These are phyloP conservation scores for Thermoascus crustaceus DNA, from an alignment of 2,329 filamentous ascomycete species.

Conservation along the genomic window DNA sequence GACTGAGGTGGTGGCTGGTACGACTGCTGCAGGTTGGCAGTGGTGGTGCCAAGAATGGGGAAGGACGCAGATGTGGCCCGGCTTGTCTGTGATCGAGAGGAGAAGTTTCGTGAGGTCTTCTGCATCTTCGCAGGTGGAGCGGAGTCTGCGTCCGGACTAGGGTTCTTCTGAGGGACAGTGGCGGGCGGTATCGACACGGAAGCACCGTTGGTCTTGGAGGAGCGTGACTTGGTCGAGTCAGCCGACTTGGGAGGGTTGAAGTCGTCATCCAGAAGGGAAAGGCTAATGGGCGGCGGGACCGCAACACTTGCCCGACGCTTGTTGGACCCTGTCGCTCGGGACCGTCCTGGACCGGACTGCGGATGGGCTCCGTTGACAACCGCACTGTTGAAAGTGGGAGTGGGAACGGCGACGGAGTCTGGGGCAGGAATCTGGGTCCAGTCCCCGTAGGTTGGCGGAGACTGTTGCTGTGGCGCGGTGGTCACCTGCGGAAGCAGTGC, in stretches of 20 bases:
- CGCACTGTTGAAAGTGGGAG: constrained; percentile 14
- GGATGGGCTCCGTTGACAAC: constrained; percentile 22
- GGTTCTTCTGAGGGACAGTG: constrained; percentile 19
- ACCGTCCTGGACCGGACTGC: constrained; percentile 47
- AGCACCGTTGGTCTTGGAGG: constrained; percentile 17
- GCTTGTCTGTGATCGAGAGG: constrained; percentile 23
- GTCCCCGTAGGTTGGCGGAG: constrained; percentile 19
- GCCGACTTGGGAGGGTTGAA: constrained; percentile 29
- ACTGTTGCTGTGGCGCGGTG: constrained; percentile 16
- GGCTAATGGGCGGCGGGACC: constrained; percentile 45
- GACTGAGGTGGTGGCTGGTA: constrained; percentile 9
- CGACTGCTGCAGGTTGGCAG: constrained; percentile 21
- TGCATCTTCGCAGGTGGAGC: constrained; percentile 31
- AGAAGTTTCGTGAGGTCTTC: constrained; percentile 26
- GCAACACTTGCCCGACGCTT: constrained; percentile 27
- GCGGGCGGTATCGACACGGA: no score
- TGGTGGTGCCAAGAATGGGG: constrained; percentile 24
- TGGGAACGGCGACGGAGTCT: constrained; percentile 12
- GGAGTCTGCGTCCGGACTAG: constrained; percentile 19
- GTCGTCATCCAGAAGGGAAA: constrained; percentile 51
- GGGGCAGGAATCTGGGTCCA: constrained; percentile 30
- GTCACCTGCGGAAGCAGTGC: constrained; percentile 22
- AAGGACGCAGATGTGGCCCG: constrained; percentile 18
- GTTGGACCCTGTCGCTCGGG: constrained; percentile 32
- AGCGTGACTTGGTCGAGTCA: constrained; percentile 12